These are phyloP conservation scores for Backusella mclennaniae DNA, from an alignment of 192 early-diverging fungal genomes.

Conservation along the genomic window DNA sequence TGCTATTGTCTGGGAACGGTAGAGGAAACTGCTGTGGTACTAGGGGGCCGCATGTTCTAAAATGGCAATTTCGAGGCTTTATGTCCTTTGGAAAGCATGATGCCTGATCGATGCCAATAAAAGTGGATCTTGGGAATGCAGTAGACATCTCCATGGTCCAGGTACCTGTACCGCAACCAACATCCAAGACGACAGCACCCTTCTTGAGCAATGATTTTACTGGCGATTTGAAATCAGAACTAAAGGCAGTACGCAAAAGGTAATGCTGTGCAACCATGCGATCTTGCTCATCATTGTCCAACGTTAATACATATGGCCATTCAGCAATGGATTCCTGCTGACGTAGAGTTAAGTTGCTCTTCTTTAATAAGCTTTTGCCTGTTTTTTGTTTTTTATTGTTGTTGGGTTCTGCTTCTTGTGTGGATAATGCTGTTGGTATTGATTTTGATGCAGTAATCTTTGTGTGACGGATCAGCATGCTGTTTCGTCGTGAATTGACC, in stretches of 20 bases:
- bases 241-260: slow-evolving; percentile 35
- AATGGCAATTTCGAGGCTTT: slow-evolving; percentile 35
- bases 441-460: not conserved
- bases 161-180: slow-evolving; percentile 29
- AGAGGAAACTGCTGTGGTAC: slow-evolving; percentile 21
- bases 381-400: not conserved
- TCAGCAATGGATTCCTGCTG: slow-evolving; percentile 5
- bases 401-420: not conserved
- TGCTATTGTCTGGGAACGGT: slow-evolving; percentile 36
- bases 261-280: slow-evolving; percentile 43
- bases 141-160: slow-evolving; percentile 41
- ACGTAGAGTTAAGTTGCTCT: not conserved
- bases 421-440: not conserved
- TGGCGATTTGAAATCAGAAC: slow-evolving; percentile 27
- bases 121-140: slow-evolving; percentile 31
- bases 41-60: slow-evolving; percentile 19
- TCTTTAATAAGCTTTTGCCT: not conserved
- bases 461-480: not conserved
- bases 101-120: slow-evolving; percentile 33
- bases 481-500: not conserved
- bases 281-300: slow-evolving; percentile 34
- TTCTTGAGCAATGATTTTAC: slow-evolving; percentile 18
- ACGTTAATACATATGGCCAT: slow-evolving; percentile 10
- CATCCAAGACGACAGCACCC: slow-evolving; percentile 28
- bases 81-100: slow-evolving; percentile 27